Evolutionary conservation across 1,284 basidiomycete genomes (phyloP).

Genomic region (Irpex sp.): DNA sequence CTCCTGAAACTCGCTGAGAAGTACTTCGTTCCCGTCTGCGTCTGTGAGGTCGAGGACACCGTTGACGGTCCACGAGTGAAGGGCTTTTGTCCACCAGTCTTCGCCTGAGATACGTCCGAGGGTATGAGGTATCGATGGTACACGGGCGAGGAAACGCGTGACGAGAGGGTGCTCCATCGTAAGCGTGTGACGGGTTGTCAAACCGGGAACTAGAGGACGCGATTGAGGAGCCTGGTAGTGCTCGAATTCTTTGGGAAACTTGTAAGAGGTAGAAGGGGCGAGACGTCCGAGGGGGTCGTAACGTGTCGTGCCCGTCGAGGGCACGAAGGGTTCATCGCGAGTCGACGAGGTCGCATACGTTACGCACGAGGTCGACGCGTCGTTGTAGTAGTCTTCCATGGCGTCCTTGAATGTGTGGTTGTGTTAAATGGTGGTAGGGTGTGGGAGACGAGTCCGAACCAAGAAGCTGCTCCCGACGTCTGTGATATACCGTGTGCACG

Average conservation of each 20-base stretch:
- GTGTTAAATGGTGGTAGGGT: slow-evolving; percentile 9
- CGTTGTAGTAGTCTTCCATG: slow-evolving; percentile 11
- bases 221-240: neutral
- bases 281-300: slow-evolving; percentile 1
- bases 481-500: neutral
- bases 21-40: neutral
- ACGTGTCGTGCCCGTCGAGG: neutral
- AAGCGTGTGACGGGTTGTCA: slow-evolving; percentile 17
- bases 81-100: slow-evolving; percentile 11
- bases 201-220: slow-evolving; percentile 16
- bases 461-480: neutral
- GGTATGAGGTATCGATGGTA: slow-evolving; percentile 12
- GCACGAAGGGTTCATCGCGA: slow-evolving; percentile 16
- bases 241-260: neutral
- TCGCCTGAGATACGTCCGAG: slow-evolving; percentile 10
- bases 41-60: slow-evolving; percentile 3
- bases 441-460: slow-evolving; percentile 1
- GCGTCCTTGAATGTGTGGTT: neutral
- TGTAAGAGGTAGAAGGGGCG: neutral
- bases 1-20: slow-evolving; percentile 14
- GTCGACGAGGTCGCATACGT: slow-evolving; percentile 15
- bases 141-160: slow-evolving; percentile 16
- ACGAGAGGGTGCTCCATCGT: slow-evolving; percentile 24
- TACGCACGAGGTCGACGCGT: slow-evolving; percentile 8
- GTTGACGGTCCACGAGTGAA: slow-evolving; percentile 2